Evolutionary conservation across 306 rosid genomes (phyloP), one percentile per base, ranked within the genome.

Genomic region (Cicer judaicum): DNA sequence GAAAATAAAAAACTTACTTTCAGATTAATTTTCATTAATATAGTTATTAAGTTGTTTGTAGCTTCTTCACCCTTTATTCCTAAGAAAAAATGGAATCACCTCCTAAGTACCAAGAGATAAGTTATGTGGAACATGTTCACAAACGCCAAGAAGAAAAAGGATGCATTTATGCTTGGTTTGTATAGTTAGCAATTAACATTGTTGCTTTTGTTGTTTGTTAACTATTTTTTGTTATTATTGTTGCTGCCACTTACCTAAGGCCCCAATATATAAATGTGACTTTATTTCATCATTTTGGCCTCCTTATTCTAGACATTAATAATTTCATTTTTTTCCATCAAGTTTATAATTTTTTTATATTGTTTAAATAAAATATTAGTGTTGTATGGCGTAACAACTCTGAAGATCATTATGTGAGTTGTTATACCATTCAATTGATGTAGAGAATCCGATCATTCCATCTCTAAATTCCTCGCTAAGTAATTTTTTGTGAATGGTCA

Each of bases 101-200:
- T 21, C 83, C 80, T 2, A 44, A 0, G 13, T 64, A 50, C 44
- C 73, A 84, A 74, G 72, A 63, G 50, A 65, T 78, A 10, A 66
- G 52, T 7, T 70, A 78, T 61, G 44, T 49, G 48, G 77, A 81
- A 42, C 85, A 84, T 24, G 18, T 84, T 55, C 73, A 40, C 7
- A 84, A 13, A 56, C 81, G 83, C 79, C 64, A 74, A 9, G 71
- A 85, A 59, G 79, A 81, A 42, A 85, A 78, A 56, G 81, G 85
- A 16, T 78, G 73, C 41, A 77, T 81, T 46, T 85, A 78, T 57
- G 81, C 79, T 47, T 78, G 83, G 77, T 85, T 78, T 63, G 85
- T 74, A 56, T 42, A 46, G 10, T n/a, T 24, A 66, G 53, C 43
- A 44, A 14, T 21, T 68, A 61, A 38, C 39, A 56, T 69, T 39